Conservation (phyloP, 1,139 yeast genomes). For the Lodderomyces margitis region DNA sequence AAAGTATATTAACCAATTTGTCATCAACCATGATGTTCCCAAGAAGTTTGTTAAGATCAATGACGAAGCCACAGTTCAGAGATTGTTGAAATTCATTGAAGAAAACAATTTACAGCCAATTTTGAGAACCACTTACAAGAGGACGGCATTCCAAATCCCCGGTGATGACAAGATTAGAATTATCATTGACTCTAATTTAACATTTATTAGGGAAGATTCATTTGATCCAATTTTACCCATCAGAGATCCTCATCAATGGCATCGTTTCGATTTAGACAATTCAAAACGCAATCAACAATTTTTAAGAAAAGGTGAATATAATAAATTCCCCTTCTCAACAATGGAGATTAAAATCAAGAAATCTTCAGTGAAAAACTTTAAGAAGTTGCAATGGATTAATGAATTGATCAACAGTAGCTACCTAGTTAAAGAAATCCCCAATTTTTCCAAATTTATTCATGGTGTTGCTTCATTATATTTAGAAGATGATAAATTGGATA, state of each 20-base stretch:
- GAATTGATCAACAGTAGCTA: constrained; percentile 75
- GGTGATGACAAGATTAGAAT: constrained; percentile 92
- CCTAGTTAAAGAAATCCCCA: constrained; percentile 86
- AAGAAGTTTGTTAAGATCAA: constrained; percentile 27
- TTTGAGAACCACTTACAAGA: constrained; percentile 78
- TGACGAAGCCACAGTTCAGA: constrained; percentile 31
- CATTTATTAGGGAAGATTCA: constrained; percentile 86
- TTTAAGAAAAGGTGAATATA: constrained; percentile 81
- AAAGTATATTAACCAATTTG: constrained; percentile 40
- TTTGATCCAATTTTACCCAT: constrained; percentile 83
- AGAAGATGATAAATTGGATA: constrained; percentile 87
- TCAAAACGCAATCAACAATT: constrained; percentile 66
- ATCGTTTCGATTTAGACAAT: constrained; percentile 83
- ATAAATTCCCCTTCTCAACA: constrained; percentile 86
- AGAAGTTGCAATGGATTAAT: constrained; percentile 72
- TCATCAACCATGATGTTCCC: constrained; percentile 36
- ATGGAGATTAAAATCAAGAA: constrained; percentile 82
- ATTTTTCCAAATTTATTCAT: constrained; percentile 85
- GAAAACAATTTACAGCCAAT: constrained; percentile 77
- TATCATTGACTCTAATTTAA: constrained; percentile 83
- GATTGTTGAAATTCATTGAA: constrained; percentile 58
- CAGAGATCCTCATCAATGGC: constrained; percentile 89
- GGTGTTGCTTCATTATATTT: constrained; percentile 85
- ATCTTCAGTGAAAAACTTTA: constrained; percentile 39
- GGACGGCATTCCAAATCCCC: constrained; percentile 97